Conservation (phyloP, 2,329 filamentous ascomycete genomes). For the Cordyceps tenuipes region DNA sequence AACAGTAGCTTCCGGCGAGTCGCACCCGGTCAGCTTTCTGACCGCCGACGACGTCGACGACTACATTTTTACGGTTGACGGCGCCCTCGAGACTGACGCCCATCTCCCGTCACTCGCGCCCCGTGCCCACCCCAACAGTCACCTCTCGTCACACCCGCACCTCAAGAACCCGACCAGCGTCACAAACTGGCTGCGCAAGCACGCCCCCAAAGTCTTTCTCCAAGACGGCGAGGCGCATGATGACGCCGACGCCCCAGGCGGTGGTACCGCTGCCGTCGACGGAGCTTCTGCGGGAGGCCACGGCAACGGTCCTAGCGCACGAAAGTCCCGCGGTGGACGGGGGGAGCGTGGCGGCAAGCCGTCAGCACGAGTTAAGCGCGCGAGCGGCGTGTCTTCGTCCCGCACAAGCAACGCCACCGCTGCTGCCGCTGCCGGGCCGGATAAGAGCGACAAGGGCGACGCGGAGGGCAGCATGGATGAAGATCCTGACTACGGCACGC, state of each 20-base stretch:
- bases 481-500: slow-evolving; percentile 27
- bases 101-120: slow-evolving; percentile 44
- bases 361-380: slow-evolving; percentile 30
- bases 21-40: slow-evolving; percentile 57
- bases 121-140: slow-evolving; percentile 29
- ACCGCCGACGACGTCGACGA: slow-evolving; percentile 64
- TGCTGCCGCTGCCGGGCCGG: slow-evolving; percentile 13
- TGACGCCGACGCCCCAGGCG: slow-evolving; percentile 23
- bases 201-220: slow-evolving; percentile 77
- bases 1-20: slow-evolving; percentile 40
- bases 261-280: slow-evolving; percentile 21
- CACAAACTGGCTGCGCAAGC: slow-evolving; percentile 87
- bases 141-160: slow-evolving; percentile 31
- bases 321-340: slow-evolving; percentile 28
- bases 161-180: slow-evolving; percentile 76
- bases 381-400: slow-evolving; percentile 14
- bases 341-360: slow-evolving; percentile 31
- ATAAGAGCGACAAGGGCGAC: slow-evolving; percentile 19
- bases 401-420: slow-evolving; percentile 24
- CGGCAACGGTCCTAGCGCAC: slow-evolving; percentile 20
- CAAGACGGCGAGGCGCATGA: slow-evolving; percentile 56
- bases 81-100: slow-evolving; percentile 32
- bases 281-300: slow-evolving; percentile 6
- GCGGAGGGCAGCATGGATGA: slow-evolving; percentile 34
- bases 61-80: slow-evolving; percentile 60